Conservation (phyloP, 257 asterid species). For the Rubia yunnanensis region DNA sequence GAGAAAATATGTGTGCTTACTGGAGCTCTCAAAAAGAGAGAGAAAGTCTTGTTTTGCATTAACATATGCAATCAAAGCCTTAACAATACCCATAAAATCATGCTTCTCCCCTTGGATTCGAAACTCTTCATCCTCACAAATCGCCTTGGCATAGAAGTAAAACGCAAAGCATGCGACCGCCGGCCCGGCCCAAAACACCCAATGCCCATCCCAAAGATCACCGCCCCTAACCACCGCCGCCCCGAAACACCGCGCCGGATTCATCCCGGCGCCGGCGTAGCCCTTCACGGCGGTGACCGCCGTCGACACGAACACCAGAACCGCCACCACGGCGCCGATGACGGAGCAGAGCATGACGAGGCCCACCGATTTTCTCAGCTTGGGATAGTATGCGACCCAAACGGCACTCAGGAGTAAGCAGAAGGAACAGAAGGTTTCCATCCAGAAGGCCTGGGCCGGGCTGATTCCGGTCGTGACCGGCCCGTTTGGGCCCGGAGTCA, state of each 20-base stretch:
- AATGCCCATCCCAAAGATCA: slow-evolving; percentile 3
- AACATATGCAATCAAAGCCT: slow-evolving; percentile 15
- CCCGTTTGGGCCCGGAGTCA: not conserved
- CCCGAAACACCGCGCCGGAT: slow-evolving; percentile 6
- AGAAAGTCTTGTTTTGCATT: too few relatives aligned
- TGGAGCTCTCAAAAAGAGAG: too few relatives aligned
- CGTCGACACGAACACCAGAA: slow-evolving; percentile 4
- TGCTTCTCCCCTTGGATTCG: not conserved
- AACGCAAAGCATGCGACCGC: slow-evolving; percentile 1
- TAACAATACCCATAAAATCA: slow-evolving; percentile 26
- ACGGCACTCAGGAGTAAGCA: not conserved
- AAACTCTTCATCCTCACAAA: not conserved
- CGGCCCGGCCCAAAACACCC: slow-evolving; percentile 5
- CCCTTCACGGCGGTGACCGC: slow-evolving; percentile 2
- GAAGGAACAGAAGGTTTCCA: slow-evolving; percentile 1
- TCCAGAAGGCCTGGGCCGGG: slow-evolving; percentile 7
- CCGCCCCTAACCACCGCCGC: slow-evolving; percentile 7
- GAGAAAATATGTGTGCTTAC: too few relatives aligned
- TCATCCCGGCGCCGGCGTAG: slow-evolving; percentile 5
- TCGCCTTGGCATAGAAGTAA: slow-evolving; percentile 1
- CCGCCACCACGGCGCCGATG: not conserved
- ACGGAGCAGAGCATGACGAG: not conserved
- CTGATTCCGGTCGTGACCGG: not conserved
- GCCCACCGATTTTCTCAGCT: not conserved
- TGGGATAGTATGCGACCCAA: slow-evolving; percentile 3